phyloP scores from a whole-genome alignment of 768 basidiomycete species.

The Peribolospora baueri region DNA sequence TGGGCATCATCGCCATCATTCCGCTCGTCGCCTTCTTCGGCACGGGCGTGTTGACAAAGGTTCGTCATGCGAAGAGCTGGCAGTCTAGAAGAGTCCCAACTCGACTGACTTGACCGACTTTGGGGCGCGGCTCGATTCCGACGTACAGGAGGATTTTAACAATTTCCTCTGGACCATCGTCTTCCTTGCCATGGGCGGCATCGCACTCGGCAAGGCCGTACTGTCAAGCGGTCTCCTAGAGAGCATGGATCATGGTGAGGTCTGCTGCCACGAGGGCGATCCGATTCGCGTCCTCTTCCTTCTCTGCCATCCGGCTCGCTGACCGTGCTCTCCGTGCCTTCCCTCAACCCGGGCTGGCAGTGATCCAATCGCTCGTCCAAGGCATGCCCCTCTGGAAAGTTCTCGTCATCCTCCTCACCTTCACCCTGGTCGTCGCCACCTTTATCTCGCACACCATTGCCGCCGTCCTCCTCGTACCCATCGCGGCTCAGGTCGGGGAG shows the following conservation, averaged over 20 bases:
- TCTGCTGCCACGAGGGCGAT: too few relatives aligned
- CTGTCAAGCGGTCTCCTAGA: conserved; percentile 64
- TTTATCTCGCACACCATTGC: conserved; percentile 80
- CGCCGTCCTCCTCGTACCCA: conserved; percentile 84
- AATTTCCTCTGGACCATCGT: conserved; percentile 64
- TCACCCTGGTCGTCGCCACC: conserved; percentile 45
- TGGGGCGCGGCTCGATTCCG: not conserved
- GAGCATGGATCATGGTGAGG: conserved; percentile 32
- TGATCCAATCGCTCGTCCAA: conserved; percentile 11
- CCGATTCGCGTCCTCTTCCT: conserved; percentile 25
- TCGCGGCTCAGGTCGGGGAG: conserved; percentile 70
- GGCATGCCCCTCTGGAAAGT: conserved; percentile 17
- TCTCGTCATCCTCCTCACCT: conserved; percentile 12
- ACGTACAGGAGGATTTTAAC: conserved; percentile 64
- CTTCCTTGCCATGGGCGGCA: conserved; percentile 93
- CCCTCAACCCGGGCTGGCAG: conserved; percentile 4
- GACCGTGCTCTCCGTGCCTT: not conserved
- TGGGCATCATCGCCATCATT: conserved; percentile 89
- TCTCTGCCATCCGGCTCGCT: conserved; percentile 24
- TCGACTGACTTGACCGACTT: not conserved
- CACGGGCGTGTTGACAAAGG: conserved; percentile 81
- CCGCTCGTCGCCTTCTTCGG: conserved; percentile 86
- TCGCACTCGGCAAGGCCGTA: conserved; percentile 84
- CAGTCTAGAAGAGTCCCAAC: not conserved
- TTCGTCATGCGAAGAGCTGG: conserved; percentile 15